phyloP scores from a whole-genome alignment of 441 rosid genomes.

The Pelargonium fulgidum region DNA sequence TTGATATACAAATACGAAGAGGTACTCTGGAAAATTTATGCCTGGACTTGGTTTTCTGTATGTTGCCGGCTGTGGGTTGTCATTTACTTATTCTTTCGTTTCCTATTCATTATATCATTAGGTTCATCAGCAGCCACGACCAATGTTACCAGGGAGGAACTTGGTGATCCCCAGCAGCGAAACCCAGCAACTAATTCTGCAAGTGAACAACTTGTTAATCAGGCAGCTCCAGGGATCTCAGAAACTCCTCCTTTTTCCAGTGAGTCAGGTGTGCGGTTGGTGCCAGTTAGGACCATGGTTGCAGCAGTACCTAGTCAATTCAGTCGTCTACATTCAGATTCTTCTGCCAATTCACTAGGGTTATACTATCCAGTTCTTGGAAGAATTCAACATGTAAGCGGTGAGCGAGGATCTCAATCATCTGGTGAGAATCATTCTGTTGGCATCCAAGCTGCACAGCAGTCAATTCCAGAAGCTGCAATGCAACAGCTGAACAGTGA shows the following conservation, averaged over 20 bases:
- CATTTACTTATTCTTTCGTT: not conserved
- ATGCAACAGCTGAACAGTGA: constrained; percentile 31
- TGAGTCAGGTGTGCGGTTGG: constrained; percentile 55
- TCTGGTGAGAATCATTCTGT: constrained; percentile 31
- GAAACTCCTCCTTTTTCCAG: constrained; percentile 41
- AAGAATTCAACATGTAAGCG: constrained; percentile 40
- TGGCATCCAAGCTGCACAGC: constrained; percentile 35
- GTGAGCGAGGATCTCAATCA: constrained; percentile 35
- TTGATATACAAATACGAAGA: constrained; percentile 74
- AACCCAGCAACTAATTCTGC: constrained; percentile 31
- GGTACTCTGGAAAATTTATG: constrained; percentile 28
- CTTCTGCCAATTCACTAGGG: constrained; percentile 40
- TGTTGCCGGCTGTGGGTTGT: not conserved
- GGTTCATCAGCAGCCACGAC: constrained; percentile 40
- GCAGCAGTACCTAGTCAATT: constrained; percentile 54
- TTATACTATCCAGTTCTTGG: constrained; percentile 48
- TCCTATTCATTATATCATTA: constrained; percentile 14
- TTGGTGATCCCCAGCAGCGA: constrained; percentile 30
- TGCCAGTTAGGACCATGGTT: constrained; percentile 62
- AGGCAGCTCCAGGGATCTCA: constrained; percentile 32
- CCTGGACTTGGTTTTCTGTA: constrained; percentile 1
- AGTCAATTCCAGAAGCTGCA: constrained; percentile 30
- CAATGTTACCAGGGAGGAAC: constrained; percentile 37
- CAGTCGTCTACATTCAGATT: constrained; percentile 46
- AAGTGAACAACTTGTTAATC: constrained; percentile 30